phyloP scores from a whole-genome alignment of 2,329 filamentous ascomycete genomes.

The Penicillium sp. region DNA sequence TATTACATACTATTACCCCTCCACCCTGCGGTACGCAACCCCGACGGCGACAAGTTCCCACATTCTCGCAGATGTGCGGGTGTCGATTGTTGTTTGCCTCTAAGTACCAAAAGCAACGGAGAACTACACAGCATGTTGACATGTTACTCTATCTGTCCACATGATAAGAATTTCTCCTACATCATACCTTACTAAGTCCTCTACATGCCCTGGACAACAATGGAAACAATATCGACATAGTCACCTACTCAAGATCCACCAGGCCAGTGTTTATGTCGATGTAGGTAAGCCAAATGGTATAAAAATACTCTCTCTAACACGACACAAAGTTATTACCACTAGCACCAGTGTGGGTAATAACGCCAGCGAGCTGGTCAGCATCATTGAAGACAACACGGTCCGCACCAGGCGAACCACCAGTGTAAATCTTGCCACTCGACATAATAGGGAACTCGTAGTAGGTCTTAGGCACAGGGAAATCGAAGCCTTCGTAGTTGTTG shows the following conservation, averaged over 20 bases:
- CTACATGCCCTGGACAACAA: too few species aligned
- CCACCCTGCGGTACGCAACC: slow-evolving; percentile 15
- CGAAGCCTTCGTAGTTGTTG: slow-evolving; percentile 61
- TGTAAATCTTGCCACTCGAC: slow-evolving; percentile 49
- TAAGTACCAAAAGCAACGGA: slow-evolving; percentile 18
- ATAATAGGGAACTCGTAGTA: slow-evolving; percentile 64
- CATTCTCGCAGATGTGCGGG: slow-evolving; percentile 18
- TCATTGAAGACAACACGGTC: slow-evolving; percentile 64
- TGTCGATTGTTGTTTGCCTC: slow-evolving; percentile 25
- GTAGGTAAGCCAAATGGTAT: too few species aligned
- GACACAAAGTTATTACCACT: slow-evolving; percentile 65
- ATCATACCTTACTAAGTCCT: not conserved
- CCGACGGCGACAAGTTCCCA: slow-evolving; percentile 23
- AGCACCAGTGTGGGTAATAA: slow-evolving; percentile 68
- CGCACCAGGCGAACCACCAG: slow-evolving; percentile 60
- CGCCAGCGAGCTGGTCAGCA: slow-evolving; percentile 55
- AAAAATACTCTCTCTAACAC: too few species aligned
- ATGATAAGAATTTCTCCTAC: slow-evolving; percentile 20
- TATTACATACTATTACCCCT: not conserved
- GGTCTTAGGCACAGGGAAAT: slow-evolving; percentile 54
- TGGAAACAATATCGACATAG: too few species aligned
- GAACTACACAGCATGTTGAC: slow-evolving; percentile 17
- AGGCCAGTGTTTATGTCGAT: too few species aligned
- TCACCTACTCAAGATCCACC: too few species aligned
- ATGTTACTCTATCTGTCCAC: slow-evolving; percentile 18